Evolutionary conservation across 2,329 filamentous ascomycete genomes (phyloP).

Genomic region (Orbilia javanica): DNA sequence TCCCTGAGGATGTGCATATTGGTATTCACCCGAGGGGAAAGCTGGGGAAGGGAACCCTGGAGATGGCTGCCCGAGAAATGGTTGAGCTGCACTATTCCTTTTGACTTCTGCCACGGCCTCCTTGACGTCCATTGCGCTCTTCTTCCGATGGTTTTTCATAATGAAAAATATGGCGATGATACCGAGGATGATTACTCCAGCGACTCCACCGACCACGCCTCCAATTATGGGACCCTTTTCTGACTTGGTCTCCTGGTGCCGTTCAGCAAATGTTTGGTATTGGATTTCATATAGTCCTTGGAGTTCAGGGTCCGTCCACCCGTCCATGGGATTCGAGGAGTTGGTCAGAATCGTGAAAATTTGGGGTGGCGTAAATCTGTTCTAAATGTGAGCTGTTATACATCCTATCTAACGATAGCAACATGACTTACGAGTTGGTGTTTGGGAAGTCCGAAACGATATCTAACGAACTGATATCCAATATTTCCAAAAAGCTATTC

Average conservation of each 20-base stretch:
- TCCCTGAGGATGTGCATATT: slow-evolving; percentile 4
- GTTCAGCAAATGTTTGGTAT: slow-evolving; percentile 43
- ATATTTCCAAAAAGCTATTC: slow-evolving; percentile 45
- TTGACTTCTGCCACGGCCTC: slow-evolving; percentile 48
- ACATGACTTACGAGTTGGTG: slow-evolving; percentile 30
- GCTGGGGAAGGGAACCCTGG: slow-evolving; percentile 42
- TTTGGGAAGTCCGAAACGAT: slow-evolving; percentile 43
- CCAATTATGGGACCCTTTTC: slow-evolving; percentile 53
- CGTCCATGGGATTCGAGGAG: slow-evolving; percentile 19
- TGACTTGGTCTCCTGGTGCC: slow-evolving; percentile 29
- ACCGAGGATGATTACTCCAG: slow-evolving; percentile 37
- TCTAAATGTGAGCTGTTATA: background rate
- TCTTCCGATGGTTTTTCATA: slow-evolving; percentile 53
- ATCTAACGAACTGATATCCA: slow-evolving; percentile 34
- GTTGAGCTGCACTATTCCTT: slow-evolving; percentile 44
- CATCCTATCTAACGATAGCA: background rate
- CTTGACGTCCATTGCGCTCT: slow-evolving; percentile 47
- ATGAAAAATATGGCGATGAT: slow-evolving; percentile 44
- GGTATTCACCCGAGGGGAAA: slow-evolving; percentile 27
- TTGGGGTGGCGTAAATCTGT: slow-evolving; percentile 36
- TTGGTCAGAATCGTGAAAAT: slow-evolving; percentile 23
- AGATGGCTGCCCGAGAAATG: slow-evolving; percentile 46
- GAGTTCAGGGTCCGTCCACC: slow-evolving; percentile 47
- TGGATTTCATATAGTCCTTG: slow-evolving; percentile 36
- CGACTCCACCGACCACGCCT: slow-evolving; percentile 53